Evolutionary conservation across 352 stramenopile species (phyloP).

Genomic region (Globisporangium uncinulatum): DNA sequence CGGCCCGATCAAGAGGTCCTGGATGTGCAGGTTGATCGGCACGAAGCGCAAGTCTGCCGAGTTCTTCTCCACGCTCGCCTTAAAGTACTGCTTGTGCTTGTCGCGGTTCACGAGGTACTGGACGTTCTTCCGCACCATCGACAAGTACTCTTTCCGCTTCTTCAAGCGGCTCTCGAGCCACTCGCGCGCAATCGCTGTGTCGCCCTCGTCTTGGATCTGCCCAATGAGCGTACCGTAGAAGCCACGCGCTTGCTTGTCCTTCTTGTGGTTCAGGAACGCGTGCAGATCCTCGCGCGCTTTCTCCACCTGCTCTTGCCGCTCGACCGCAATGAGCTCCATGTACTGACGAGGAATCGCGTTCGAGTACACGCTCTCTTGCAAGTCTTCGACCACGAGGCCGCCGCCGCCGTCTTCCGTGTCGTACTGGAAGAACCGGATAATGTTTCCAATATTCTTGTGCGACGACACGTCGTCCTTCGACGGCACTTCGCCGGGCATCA

Average conservation of each 20-base stretch:
- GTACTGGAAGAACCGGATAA: slow-evolving; percentile 87
- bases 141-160: slow-evolving; percentile 79
- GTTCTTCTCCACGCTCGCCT: slow-evolving; percentile 86
- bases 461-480: slow-evolving; percentile 64
- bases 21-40: slow-evolving; percentile 85
- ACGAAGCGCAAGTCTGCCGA: slow-evolving; percentile 76
- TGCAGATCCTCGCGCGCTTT: slow-evolving; percentile 74
- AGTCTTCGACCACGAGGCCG: slow-evolving; percentile 78
- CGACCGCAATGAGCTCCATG: slow-evolving; percentile 71
- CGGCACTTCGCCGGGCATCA: slow-evolving; percentile 77
- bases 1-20: slow-evolving; percentile 78
- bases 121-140: slow-evolving; percentile 75
- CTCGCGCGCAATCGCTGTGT: slow-evolving; percentile 61
- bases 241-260: slow-evolving; percentile 72
- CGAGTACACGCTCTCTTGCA: slow-evolving; percentile 71
- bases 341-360: slow-evolving; percentile 81
- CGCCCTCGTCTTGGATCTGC: slow-evolving; percentile 83
- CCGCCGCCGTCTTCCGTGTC: slow-evolving; percentile 76
- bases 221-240: slow-evolving; percentile 86
- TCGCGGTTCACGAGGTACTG: slow-evolving; percentile 83
- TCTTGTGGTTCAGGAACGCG: slow-evolving; percentile 81
- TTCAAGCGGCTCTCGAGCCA: slow-evolving; percentile 79
- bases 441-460: slow-evolving; percentile 87
- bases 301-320: slow-evolving; percentile 76
- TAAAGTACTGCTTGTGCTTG: slow-evolving; percentile 89